Conservation (phyloP, 352 stramenopile species). For the Phytopythium cucurbitacearum region DNA sequence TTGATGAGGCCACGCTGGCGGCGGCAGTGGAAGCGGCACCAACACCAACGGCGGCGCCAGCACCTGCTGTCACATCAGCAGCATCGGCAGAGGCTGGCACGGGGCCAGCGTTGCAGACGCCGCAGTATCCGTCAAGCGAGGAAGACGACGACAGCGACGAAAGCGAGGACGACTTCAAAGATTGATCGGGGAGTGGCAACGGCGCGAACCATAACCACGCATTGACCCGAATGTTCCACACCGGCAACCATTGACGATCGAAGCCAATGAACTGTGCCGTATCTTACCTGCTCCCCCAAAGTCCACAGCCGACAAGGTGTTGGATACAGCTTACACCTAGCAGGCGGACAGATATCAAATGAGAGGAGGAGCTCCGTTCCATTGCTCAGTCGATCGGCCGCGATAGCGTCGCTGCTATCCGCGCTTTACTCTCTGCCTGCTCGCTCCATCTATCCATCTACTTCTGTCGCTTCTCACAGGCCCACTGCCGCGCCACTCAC, state of each 20-base stretch:
- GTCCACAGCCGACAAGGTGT: too few relatives aligned
- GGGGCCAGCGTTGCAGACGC: constrained; percentile 6
- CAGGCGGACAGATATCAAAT: too few relatives aligned
- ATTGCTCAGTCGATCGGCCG: too few relatives aligned
- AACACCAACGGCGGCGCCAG: neutral
- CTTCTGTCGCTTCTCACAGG: too few relatives aligned
- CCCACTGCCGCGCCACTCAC: too few relatives aligned
- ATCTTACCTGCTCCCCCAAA: neutral
- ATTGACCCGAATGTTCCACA: neutral
- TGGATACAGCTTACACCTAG: too few relatives aligned
- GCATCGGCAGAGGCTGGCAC: neutral
- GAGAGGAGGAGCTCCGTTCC: too few relatives aligned
- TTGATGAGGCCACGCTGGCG: constrained; percentile 3
- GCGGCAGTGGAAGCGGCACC: constrained; percentile 4
- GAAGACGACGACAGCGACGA: constrained; percentile 21
- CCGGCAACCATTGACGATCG: constrained; percentile 6
- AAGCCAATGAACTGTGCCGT: constrained; percentile 3
- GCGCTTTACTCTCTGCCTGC: too few relatives aligned
- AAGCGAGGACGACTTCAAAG: constrained; percentile 23
- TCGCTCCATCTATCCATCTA: too few relatives aligned
- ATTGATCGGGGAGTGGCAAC: constrained; percentile 6
- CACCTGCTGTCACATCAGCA: constrained; percentile 1
- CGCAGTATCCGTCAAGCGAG: constrained; percentile 24
- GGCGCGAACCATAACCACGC: neutral
- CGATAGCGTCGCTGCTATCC: too few relatives aligned